Base-by-base conservation (phyloP, 345 rosid species). In the Aethionema arabicum region DNA sequence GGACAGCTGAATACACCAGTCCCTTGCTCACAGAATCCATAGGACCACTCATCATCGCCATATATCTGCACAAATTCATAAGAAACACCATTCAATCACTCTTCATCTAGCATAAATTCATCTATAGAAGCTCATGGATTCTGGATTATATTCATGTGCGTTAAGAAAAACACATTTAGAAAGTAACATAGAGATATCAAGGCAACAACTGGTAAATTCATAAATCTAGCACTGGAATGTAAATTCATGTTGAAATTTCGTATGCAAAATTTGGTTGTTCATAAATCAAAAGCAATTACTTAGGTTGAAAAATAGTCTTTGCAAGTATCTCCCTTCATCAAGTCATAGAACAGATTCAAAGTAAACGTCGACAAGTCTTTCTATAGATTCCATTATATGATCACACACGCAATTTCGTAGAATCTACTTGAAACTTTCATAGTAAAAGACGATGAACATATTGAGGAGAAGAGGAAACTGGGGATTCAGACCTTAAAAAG, bases 21-120 rank as follows among this genome's bases (percentile, higher is more conserved):
- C 65, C 99, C 99, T 41, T 84, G 86, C 15, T 90, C 96, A 42
- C 96, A 90, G 63, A 80, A 93, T 46, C 99, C 99, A 55, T 84
- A 90, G 68, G 97, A 93, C 96, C 97, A 93, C 69, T 93, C 99
- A 15, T 87, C 95, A 3, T 84, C 84, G 53, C 97, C 96, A 82
- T 83, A 82, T 39, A 90, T 76, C 97, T 90, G 80, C 64, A 53
- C 11, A 21, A n/a, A 46, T 13, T 12, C 45, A 68, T 8, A 53
- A 21, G 27, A 21, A 21, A 1, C 27, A 21, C 27, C 27, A 21
- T 21, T 31, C 56, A 72, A 61, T 66, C 45, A 67, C 41, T 55
- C 56, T 27, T 7, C 62, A 35, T 51, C 15, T 21, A 21, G 27
- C 27, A 21, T 21, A 29, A 6, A 30, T 9, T 50, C 16, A 54